Base-by-base conservation (phyloP, 495 filamentous ascomycete species). In the Hypomontagnella submonticulosa region DNA sequence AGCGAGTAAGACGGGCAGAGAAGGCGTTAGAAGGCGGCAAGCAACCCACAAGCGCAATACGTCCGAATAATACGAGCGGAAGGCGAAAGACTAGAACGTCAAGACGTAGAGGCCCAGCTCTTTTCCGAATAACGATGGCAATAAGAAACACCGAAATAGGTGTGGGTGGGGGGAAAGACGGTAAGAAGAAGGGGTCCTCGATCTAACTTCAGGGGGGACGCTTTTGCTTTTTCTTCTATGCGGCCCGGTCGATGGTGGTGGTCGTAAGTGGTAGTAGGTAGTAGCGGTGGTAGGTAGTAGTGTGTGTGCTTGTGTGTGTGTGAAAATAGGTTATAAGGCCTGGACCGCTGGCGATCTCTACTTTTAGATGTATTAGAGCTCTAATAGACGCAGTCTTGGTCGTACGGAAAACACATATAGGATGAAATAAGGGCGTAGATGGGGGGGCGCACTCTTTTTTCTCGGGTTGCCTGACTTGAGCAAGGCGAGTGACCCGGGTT, bases 291-390 rank as follows among this genome's bases (percentile, higher is more conserved):
- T 61, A 20, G 48, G 36, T 38, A 13, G 40, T 46, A 19, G 40
- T 27, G 16, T 8, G 32, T 52, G 16, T 32, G 55, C 54, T 48
- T 51, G 63, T 42, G 62, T 61, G 63, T 57, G 57, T 34, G 57
- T 51, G 52, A 60, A 50, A 58, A 61, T 55, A 43, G 50, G 19
- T 36, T 51, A 36, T 61, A 36, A 69, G 60, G 66, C 60, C 66
- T 69, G 60, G 66, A 69, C 66, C 66, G 56, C 51, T 43, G 66
- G 41, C 60, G 66, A 64, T 69, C 66, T 69, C 60, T 64, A 63
- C 60, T 60, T 27, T 27, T 55, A 18, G 59, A 68, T 8, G 42
- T 60, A 47, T 51, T 67, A 63, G 50, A 27, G 23, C 23, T 27
- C 23, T 27, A 27, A 6, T 42, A 57, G 44, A 67, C 30, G 37